Percentiles rank a stretch among this genome's conserved stretches.
Evolutionary conservation across 2,329 filamentous ascomycete genomes (phyloP).

Genomic region (Colletotrichum shisoi): DNA sequence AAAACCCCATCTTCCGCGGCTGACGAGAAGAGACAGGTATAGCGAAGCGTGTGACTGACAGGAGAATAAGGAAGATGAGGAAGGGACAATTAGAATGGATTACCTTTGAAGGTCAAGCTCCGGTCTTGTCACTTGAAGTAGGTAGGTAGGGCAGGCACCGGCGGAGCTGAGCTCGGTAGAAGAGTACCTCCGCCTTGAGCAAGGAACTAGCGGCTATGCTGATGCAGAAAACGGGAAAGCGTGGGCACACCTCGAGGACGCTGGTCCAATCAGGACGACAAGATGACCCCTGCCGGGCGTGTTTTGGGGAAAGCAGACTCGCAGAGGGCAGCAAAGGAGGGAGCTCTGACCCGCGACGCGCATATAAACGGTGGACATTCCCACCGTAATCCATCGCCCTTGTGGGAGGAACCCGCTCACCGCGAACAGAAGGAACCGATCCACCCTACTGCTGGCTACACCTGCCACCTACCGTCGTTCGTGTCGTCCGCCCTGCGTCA

Average conservation of each 20-base stretch:
- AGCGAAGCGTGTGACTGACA: neutral
- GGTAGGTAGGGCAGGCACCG: neutral
- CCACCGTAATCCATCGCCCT: slow-evolving; percentile 46
- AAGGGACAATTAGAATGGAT: neutral
- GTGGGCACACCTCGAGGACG: slow-evolving; percentile 17
- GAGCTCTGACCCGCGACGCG: slow-evolving; percentile 47
- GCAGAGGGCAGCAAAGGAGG: slow-evolving; percentile 24
- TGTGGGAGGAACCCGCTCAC: slow-evolving; percentile 29
- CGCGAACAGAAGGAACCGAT: slow-evolving; percentile 12
- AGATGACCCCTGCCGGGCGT: slow-evolving; percentile 27
- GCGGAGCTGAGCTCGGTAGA: neutral
- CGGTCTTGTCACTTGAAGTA: neutral
- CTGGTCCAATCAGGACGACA: slow-evolving; percentile 30
- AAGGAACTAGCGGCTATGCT: slow-evolving; percentile 23
- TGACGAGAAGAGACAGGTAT: neutral
- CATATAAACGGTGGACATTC: slow-evolving; percentile 61
- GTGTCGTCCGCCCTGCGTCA: neutral
- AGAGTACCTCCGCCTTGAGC: slow-evolving; percentile 18
- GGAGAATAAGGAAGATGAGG: neutral
- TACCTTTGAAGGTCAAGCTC: neutral
- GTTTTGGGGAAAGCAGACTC: slow-evolving; percentile 10
- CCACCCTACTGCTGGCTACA: slow-evolving; percentile 26
- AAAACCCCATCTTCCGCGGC: neutral
- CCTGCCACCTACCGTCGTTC: slow-evolving; percentile 16
- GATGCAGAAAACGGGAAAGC: slow-evolving; percentile 34